Evolutionary conservation across 345 rosid genomes (phyloP).

Genomic region (Gynandropsis gynandra): DNA sequence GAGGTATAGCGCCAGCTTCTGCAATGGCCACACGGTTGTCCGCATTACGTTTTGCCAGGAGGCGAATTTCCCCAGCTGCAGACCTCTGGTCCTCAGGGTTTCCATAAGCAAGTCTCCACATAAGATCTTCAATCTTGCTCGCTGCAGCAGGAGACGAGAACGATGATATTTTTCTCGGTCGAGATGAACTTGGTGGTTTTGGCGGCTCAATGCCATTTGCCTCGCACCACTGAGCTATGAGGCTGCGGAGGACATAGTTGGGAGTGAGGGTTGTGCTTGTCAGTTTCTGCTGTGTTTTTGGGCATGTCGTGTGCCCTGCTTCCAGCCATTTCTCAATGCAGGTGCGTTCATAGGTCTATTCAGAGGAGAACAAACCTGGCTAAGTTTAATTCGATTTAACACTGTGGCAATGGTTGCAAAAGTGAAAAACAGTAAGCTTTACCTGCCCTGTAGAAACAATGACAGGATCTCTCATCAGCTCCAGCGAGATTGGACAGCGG

Average conservation of each 20-base stretch:
- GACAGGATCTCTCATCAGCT: conserved; percentile 95
- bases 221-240: conserved; percentile 97
- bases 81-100: conserved; percentile 71
- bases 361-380: conserved; percentile 9
- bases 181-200: conserved; percentile 63
- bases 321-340: conserved; percentile 97
- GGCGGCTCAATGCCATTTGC: conserved; percentile 85
- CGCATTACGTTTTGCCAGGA: conserved; percentile 93
- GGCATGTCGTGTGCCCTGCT: conserved; percentile 82
- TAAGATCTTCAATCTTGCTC: conserved; percentile 61
- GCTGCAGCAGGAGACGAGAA: conserved; percentile 69
- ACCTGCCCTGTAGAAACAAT: conserved; percentile 99
- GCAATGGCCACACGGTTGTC: conserved; percentile 97
- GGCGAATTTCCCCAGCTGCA: conserved; percentile 94
- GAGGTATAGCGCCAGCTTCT: conserved; percentile 98
- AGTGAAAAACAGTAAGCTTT: conserved; percentile 16
- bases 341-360: conserved; percentile 82
- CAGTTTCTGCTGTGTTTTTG: conserved; percentile 86
- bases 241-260: conserved; percentile 88
- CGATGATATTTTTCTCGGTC: conserved; percentile 53
- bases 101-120: conserved; percentile 66
- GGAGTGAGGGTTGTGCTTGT: conserved; percentile 64
- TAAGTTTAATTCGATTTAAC: conserved; percentile 2
- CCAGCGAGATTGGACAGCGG: conserved; percentile 94
- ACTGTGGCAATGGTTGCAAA: conserved; percentile 15